These are phyloP conservation scores for Phialophora verrucosa DNA, from an alignment of 2,329 filamentous ascomycete genomes.

Conservation along the genomic window DNA sequence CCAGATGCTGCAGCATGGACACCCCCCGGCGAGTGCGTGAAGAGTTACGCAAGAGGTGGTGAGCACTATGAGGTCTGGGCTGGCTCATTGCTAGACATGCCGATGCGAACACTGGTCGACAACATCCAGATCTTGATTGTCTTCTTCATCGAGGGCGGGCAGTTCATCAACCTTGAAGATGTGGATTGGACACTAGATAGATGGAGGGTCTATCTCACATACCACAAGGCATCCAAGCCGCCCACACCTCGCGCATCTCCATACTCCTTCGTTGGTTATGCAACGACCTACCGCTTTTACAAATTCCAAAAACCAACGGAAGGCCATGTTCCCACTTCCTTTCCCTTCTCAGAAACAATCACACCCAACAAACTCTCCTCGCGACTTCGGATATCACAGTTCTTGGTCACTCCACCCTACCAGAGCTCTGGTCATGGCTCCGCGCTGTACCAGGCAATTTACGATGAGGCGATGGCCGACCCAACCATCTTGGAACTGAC, in stretches of 20 bases:
- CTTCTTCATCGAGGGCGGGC: slow-evolving; percentile 93
- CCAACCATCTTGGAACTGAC: slow-evolving; percentile 80
- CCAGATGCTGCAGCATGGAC: slow-evolving; percentile 57
- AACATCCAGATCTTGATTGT: slow-evolving; percentile 83
- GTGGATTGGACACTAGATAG: slow-evolving; percentile 75
- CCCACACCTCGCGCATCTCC: slow-evolving; percentile 56
- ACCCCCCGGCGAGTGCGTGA: slow-evolving; percentile 76
- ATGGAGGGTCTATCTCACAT: slow-evolving; percentile 92
- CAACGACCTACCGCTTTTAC: slow-evolving; percentile 88
- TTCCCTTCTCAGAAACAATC: slow-evolving; percentile 50
- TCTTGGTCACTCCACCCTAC: slow-evolving; percentile 86
- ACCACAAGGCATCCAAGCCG: slow-evolving; percentile 59
- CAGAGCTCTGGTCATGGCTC: slow-evolving; percentile 80
- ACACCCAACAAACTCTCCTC: slow-evolving; percentile 70
- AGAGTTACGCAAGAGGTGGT: slow-evolving; percentile 65
- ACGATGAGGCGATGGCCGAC: slow-evolving; percentile 69
- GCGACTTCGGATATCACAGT: slow-evolving; percentile 88
- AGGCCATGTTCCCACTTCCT: slow-evolving; percentile 46
- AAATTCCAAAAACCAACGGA: slow-evolving; percentile 50
- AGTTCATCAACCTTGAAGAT: slow-evolving; percentile 71
- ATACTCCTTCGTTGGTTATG: slow-evolving; percentile 89
- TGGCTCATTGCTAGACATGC: slow-evolving; percentile 72
- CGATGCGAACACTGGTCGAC: slow-evolving; percentile 72
- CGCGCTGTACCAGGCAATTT: slow-evolving; percentile 80
- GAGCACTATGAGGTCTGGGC: slow-evolving; percentile 84